Evolutionary conservation across 345 rosid genomes (phyloP), one percentile per base, ranked within the genome.

Genomic region (Citrus reticulata): DNA sequence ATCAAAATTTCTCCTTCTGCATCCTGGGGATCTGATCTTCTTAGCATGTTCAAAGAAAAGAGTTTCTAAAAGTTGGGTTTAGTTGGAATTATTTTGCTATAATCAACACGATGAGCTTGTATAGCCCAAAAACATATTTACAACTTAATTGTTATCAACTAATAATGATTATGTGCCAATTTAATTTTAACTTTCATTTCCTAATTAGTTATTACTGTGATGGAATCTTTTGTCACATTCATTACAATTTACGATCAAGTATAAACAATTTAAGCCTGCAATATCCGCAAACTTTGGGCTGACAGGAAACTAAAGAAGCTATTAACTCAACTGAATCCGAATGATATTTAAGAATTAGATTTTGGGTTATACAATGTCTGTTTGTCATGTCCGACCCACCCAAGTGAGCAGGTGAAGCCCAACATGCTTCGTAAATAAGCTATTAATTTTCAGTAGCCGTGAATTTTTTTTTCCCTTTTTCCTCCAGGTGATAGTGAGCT

Each of bases 371-470:
- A 60, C 19, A 22, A 54, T 13, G 59, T 32, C 68, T 46, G 20
- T 22, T 51, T 20, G 2, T 0, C 54, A 58, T 3, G 60, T 29
- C 68, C n/a, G 64, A 58, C 13, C 19, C 51, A 46, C 51, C 51
- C 17, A 46, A 62, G 57, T 19, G 5, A 42, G 39, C 17, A 59
- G 16, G 77, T 14, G 73, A 46, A 68, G 13, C 42, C 29, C 35
- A 22, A 73, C 55, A 35, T 19, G 37, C 40, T 68, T 54, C 13
- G 54, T 57, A 22, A 77, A 77, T 32, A 76, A 57, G 64, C 70
- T 74, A 39, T 68, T 73, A 32, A 58, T 80, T 77, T 80, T 69
- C 70, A 68, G 25, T 35, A 55, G 59, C 39, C 20, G 24, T 24
- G 67, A 58, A 61, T 39, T 75, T 57, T 58, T 13, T 13, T 14